A percentile compares a stretch with the other conserved stretches of the same genome.
Evolutionary conservation across 805 yeast species (phyloP).

Genomic region (Yarrowia keelungensis): DNA sequence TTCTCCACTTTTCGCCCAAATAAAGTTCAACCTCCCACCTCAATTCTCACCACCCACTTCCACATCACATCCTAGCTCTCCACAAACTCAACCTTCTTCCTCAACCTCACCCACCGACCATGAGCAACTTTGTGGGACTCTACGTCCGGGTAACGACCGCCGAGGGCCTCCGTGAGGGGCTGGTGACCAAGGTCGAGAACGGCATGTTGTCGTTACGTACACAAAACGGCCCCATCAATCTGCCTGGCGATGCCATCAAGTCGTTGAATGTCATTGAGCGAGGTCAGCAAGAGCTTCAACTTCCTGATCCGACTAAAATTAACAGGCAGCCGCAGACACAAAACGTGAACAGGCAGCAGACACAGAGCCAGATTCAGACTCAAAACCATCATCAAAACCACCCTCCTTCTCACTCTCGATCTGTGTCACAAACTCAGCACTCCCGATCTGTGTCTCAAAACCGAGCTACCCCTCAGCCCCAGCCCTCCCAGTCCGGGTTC

Average conservation of each 20-base stretch:
- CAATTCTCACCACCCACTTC: background rate
- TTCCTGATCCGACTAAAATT: constrained; percentile 9
- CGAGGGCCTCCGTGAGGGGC: constrained; percentile 33
- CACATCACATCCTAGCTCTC: too few relatives aligned
- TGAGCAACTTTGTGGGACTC: constrained; percentile 39
- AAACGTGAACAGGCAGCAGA: too few relatives aligned
- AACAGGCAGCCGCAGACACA: too few relatives aligned
- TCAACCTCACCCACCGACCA: background rate
- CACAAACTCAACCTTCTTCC: background rate
- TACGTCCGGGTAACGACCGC: constrained; percentile 38
- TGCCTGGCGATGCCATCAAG: constrained; percentile 31
- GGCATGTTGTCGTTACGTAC: constrained; percentile 30
- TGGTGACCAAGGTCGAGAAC: constrained; percentile 37
- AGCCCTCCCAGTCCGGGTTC: background rate
- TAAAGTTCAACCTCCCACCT: constrained; percentile 16
- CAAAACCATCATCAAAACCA: background rate
- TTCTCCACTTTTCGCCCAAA: background rate
- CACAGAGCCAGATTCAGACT: too few relatives aligned
- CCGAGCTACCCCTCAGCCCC: background rate
- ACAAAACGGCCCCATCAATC: constrained; percentile 24
- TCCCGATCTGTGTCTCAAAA: background rate
- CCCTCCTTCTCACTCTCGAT: background rate
- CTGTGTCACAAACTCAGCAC: too few relatives aligned
- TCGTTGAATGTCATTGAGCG: constrained; percentile 24
- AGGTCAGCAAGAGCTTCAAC: background rate